Conservation (phyloP, 1,284 basidiomycete species). For the Melampsora occidentalis region DNA sequence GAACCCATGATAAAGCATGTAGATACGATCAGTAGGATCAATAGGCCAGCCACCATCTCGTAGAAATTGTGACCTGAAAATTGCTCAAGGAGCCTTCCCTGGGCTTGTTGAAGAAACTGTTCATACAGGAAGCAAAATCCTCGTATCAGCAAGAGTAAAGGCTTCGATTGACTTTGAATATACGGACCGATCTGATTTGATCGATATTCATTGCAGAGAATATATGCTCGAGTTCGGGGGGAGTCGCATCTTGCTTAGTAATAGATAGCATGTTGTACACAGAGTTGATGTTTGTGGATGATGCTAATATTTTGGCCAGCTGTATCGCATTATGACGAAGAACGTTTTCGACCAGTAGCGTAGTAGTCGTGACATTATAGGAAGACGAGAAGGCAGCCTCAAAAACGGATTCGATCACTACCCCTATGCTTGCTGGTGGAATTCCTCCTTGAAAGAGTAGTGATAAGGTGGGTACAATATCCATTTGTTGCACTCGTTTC, state of each 20-base stretch:
- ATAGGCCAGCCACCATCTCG: conserved; percentile 30
- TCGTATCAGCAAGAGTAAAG: neutral
- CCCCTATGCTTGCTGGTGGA: conserved; percentile 48
- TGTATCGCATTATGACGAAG: conserved; percentile 34
- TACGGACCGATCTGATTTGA: conserved; percentile 17
- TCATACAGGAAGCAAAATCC: neutral
- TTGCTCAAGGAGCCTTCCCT: conserved; percentile 44
- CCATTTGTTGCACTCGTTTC: conserved; percentile 47
- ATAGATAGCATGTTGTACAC: neutral
- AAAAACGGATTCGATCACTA: conserved; percentile 45
- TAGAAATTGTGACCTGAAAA: conserved; percentile 44
- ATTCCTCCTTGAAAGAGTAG: conserved; percentile 46
- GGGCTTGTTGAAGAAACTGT: conserved; percentile 45
- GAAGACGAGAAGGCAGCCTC: neutral
- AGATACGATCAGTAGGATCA: conserved; percentile 13
- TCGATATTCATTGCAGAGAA: conserved; percentile 9
- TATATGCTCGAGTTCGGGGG: conserved; percentile 1
- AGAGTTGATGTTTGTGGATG: neutral
- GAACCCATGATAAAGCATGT: neutral
- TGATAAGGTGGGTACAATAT: conserved; percentile 48
- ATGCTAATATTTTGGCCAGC: conserved; percentile 1
- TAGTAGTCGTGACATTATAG: neutral
- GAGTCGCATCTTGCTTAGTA: neutral
- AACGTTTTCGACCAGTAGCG: conserved; percentile 5
- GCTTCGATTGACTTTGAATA: neutral